Evolutionary conservation across 148 eudicot species (phyloP).

Genomic region (Fagopyrum tataricum): DNA sequence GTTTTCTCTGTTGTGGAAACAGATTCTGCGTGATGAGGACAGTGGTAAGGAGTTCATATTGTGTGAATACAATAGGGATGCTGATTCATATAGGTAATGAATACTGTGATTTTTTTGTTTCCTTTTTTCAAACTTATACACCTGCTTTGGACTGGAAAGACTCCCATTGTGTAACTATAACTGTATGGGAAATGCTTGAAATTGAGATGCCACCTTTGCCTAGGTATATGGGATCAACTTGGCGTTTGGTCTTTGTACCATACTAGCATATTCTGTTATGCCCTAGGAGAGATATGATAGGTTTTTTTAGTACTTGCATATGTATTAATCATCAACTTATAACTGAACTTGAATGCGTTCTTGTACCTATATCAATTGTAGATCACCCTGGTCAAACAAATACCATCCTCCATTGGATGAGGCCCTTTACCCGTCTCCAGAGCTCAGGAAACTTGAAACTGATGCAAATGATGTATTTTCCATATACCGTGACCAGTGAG

Average conservation of each 20-base stretch:
- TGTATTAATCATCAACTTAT: not conserved
- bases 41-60: constrained; percentile 81
- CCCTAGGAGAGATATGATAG: not conserved
- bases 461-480: constrained; percentile 98
- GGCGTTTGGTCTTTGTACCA: not conserved
- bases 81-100: constrained; percentile 92
- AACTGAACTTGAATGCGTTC: not conserved
- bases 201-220: constrained; percentile 1
- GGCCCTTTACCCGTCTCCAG: constrained; percentile 67
- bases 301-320: not conserved
- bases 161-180: too few relatives aligned
- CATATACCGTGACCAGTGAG: constrained; percentile 99
- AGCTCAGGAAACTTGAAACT: constrained; percentile 87
- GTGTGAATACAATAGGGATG: constrained; percentile 95
- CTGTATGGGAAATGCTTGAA: not conserved
- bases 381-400: constrained; percentile 96
- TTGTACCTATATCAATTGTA: constrained; percentile 18
- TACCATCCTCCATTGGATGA: constrained; percentile 92
- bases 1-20: constrained; percentile 17
- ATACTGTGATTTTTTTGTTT: constrained; percentile 4
- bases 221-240: not conserved
- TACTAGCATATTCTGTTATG: not conserved
- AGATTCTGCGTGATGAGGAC: constrained; percentile 73
- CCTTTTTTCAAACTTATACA: not conserved
- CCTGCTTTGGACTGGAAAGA: not conserved